Evolutionary conservation across 495 filamentous ascomycete genomes (phyloP), one percentile per base, ranked within the genome.

Genomic region (Bacidia rubella): DNA sequence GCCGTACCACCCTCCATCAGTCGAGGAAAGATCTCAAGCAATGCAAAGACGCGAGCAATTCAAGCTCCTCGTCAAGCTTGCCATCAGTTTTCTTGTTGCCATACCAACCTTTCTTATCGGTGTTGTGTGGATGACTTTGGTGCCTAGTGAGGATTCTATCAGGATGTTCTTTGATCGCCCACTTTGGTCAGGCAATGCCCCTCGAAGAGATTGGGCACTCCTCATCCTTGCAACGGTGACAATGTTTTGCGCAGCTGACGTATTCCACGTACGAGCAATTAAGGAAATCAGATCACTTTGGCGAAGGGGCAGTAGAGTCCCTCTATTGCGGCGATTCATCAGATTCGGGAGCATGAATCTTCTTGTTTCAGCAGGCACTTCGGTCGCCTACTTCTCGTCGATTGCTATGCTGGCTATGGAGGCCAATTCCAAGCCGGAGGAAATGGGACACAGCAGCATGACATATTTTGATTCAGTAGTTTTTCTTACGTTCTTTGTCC

Each of bases 321-420:
- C 90, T 0, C 62, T 94, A 10, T 59, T 86, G 20, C 76, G 81
- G 52, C 72, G 92, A 17, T 89, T 97, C 57, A 90, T 89, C 58
- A 80, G 86, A 12, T 97, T 97, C 59, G 90, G 90, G 12, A 95
- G 89, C 67, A 97, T 97, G 90, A 93, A 95, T 60, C 80, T 92
- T 63, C 74, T 97, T 53, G 86, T 97, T 60, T 93, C 85, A 10
- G 71, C 90, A 12, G 90, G 92, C 9, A 95, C 92, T 0, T 79
- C 79, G 3, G 85, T 96, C 44, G 90, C 90, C 1, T 97, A 96
- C 61, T 70, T 94, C 58, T 77, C 86, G 0, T 94, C 87, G 0
- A 67, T 96, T 46, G 85, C 81, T 9, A 77, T 92, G 48, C 72
- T 97, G 52, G 82, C 84, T 22, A 74, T 83, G 39, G 81, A 82